Evolutionary conservation across 2,329 filamentous ascomycete genomes (phyloP), one percentile per base, ranked within the genome.

Genomic region (Alternaria gansuensis): DNA sequence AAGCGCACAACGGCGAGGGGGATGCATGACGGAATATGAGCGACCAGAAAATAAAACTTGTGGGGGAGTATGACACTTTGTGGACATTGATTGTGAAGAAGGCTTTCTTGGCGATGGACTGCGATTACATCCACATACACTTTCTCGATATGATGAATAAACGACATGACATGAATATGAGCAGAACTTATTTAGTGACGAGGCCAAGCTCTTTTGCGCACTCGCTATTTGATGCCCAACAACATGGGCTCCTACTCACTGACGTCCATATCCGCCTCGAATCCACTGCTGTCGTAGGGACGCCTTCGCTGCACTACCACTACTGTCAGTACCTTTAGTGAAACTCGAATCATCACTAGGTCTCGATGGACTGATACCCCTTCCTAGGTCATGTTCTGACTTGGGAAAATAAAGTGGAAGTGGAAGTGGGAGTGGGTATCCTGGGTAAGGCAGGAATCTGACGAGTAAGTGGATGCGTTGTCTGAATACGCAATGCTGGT

Each of bases 91-190:
- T 24, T 51, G 29, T 46, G 33, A 51, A 46, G 26, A 41, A 51
- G 28, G 14, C 44, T 51, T 40, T 59, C 41, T 56, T 56, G 29
- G 52, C 46, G 34, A 51, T 48, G 46, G 34, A 48, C 28, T 51
- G 57, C 23, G 41, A 48, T 55, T 45, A 54, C 43, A 49, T 49
- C 36, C 43, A 59, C 39, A 39, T 45, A 55, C 21, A 49, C 21
- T 37, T 49, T 51, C 28, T 41, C 34, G 10, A 44, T 10, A 55
- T 41, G 44, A 59, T 29, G 51, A 54, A 29, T 48, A 24, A 23
- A 59, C 46, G 45, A 55, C 29, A 59, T 51, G 45, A 55, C 40
- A 59, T 59, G 21, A 50, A 40, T 33, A 17, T n/a, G 39, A 55
- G 54, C 33, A 11, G 36, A 29, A 13, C 21, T 36, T 28, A 14